A percentile compares a stretch with the other conserved stretches of the same genome.
These are phyloP conservation scores for Oropetium thomaeum DNA, from an alignment of 176 grass and related monocot species.

Conservation along the genomic window DNA sequence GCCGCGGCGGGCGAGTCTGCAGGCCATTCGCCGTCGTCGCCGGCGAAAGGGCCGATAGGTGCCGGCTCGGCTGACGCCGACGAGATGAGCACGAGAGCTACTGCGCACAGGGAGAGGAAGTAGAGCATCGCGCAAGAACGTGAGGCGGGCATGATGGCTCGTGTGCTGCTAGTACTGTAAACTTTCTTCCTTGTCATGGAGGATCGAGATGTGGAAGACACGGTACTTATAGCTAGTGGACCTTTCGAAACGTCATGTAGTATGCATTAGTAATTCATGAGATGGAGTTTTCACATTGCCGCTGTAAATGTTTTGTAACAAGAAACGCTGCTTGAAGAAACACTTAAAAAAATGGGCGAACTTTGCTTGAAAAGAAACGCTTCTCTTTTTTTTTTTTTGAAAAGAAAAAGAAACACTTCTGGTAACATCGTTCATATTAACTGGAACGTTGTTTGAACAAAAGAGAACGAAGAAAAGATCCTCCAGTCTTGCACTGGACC, in stretches of 20 bases:
- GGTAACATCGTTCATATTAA: too few species aligned
- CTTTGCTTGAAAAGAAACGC: too few species aligned
- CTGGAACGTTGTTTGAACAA: too few species aligned
- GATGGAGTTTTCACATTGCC: background rate
- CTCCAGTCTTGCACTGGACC: too few species aligned
- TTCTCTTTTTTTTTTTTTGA: too few species aligned
- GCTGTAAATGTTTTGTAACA: too few species aligned
- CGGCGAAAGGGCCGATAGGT: background rate
- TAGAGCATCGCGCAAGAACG: background rate
- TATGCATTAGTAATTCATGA: background rate
- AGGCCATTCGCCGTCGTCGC: background rate
- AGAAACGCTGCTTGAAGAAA: too few species aligned
- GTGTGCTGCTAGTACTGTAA: background rate
- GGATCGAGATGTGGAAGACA: background rate
- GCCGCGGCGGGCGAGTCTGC: background rate
- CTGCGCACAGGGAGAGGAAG: background rate
- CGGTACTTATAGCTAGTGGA: background rate
- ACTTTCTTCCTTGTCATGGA: background rate
- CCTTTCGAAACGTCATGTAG: background rate
- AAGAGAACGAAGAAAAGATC: too few species aligned
- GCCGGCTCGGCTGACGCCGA: background rate
- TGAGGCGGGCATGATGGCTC: slow-evolving; percentile 4
- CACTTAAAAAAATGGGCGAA: too few species aligned
- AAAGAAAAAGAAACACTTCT: too few species aligned
- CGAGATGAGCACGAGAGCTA: slow-evolving; percentile 27